phyloP scores from a whole-genome alignment of 2,329 filamentous ascomycete genomes.

The Alternaria brassicae region DNA sequence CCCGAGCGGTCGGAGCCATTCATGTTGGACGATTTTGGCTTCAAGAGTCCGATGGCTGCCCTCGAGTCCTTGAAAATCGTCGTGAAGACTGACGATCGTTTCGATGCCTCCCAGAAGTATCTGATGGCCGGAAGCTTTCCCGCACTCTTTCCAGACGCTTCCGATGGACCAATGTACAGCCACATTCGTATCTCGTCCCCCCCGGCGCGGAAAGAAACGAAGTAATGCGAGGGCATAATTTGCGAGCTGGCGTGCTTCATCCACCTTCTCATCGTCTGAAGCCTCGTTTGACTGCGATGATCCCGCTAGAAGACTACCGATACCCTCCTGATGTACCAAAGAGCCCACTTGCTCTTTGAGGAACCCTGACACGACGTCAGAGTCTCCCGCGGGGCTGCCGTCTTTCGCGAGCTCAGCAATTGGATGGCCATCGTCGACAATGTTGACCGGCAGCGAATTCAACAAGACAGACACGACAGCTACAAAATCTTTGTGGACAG shows the following conservation, averaged over 20 bases:
- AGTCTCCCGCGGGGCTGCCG: conserved; percentile 21
- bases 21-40: conserved; percentile 44
- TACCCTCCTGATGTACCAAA: conserved; percentile 76
- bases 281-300: conserved; percentile 48
- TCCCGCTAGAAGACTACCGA: conserved; percentile 67
- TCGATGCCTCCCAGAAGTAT: conserved; percentile 81
- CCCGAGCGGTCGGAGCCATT: conserved; percentile 11
- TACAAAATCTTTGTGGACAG: conserved; percentile 62
- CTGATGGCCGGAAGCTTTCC: conserved; percentile 70
- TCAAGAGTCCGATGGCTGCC: conserved; percentile 65
- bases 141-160: conserved; percentile 44
- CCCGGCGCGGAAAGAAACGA: conserved; percentile 79
- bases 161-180: conserved; percentile 78
- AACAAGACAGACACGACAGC: conserved; percentile 63
- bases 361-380: conserved; percentile 54
- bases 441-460: conserved; percentile 63
- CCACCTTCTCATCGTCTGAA: conserved; percentile 49
- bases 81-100: conserved; percentile 63
- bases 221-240: conserved; percentile 87
- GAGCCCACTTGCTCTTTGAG: conserved; percentile 71
- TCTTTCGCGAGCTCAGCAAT: conserved; percentile 42
- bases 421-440: conserved; percentile 58
- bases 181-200: conserved; percentile 95
- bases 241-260: conserved; percentile 76
- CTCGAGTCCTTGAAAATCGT: conserved; percentile 64